phyloP scores from a whole-genome alignment of 164 flowering plant genomes.

The Vitis riparia region DNA sequence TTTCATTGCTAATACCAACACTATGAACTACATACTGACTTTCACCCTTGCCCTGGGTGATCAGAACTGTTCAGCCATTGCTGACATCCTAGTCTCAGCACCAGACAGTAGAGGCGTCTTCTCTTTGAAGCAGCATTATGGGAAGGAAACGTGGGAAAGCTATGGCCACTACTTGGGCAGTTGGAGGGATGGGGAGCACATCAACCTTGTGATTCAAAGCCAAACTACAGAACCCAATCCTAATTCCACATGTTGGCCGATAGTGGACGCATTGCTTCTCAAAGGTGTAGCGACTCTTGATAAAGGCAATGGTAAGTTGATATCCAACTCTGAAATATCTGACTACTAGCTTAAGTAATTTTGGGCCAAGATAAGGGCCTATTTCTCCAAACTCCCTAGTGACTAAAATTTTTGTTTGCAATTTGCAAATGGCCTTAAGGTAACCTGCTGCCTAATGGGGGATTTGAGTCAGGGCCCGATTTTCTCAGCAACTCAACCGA shows the following conservation, averaged over 20 bases:
- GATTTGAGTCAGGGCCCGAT: conserved; percentile 48
- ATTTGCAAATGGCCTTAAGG: conserved; percentile 13
- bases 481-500: conserved; percentile 29
- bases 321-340: background rate
- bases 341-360: no score
- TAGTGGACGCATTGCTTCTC: conserved; percentile 32
- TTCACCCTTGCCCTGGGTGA: conserved; percentile 32
- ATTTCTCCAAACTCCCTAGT: background rate
- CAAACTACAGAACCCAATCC: conserved; percentile 26
- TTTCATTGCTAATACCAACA: conserved; percentile 23
- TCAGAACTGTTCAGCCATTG: conserved; percentile 29
- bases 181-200: conserved; percentile 26
- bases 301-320: conserved; percentile 24
- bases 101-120: conserved; percentile 28
- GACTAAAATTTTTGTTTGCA: background rate
- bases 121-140: conserved; percentile 25
- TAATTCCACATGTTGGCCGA: conserved; percentile 42
- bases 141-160: conserved; percentile 38
- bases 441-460: conserved; percentile 36
- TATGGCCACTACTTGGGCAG: conserved; percentile 40
- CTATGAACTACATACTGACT: conserved; percentile 31
- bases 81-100: conserved; percentile 24
- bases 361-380: no score
- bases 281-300: conserved; percentile 17
- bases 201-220: conserved; percentile 40